phyloP scores from a whole-genome alignment of 2,329 filamentous ascomycete genomes.

The Aureobasidium sp. region DNA sequence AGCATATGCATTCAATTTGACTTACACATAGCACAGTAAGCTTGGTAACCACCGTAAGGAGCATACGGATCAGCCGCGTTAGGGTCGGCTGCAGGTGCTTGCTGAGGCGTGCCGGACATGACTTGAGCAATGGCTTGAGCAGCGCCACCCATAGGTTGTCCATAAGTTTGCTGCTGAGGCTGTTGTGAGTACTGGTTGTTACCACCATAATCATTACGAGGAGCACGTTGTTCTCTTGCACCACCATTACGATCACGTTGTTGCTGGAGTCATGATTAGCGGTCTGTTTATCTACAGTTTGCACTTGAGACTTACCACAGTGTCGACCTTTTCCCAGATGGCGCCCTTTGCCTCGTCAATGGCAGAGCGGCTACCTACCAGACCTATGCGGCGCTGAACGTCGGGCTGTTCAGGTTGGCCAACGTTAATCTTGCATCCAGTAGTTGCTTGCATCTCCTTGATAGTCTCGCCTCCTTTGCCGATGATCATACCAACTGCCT shows the following conservation, averaged over 20 bases:
- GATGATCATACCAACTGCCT: constrained; percentile 94
- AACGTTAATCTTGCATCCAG: constrained; percentile 92
- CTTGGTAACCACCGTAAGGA: constrained; percentile 74
- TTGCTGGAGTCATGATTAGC: constrained; percentile 13
- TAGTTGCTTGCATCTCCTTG: constrained; percentile 82
- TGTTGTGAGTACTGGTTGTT: constrained; percentile 25
- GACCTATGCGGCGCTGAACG: constrained; percentile 75
- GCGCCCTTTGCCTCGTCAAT: constrained; percentile 75
- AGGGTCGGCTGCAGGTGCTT: constrained; percentile 50
- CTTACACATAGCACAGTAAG: constrained; percentile 67
- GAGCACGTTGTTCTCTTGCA: constrained; percentile 18
- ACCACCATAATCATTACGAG: constrained; percentile 29
- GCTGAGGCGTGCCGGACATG: constrained; percentile 19
- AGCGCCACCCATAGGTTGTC: constrained; percentile 16
- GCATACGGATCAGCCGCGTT: constrained; percentile 52
- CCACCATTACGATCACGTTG: constrained; percentile 19
- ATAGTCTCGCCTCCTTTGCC: constrained; percentile 91
- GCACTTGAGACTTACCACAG: constrained; percentile 43
- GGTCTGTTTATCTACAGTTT: neutral
- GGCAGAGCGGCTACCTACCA: constrained; percentile 69
- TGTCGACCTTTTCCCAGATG: constrained; percentile 88
- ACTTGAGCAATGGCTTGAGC: constrained; percentile 15
- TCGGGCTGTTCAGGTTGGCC: constrained; percentile 74
- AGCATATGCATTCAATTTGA: neutral
- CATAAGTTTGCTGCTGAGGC: constrained; percentile 34